Conservation (phyloP, 1,139 yeast genomes). For the Yamadazyma dendronema region DNA sequence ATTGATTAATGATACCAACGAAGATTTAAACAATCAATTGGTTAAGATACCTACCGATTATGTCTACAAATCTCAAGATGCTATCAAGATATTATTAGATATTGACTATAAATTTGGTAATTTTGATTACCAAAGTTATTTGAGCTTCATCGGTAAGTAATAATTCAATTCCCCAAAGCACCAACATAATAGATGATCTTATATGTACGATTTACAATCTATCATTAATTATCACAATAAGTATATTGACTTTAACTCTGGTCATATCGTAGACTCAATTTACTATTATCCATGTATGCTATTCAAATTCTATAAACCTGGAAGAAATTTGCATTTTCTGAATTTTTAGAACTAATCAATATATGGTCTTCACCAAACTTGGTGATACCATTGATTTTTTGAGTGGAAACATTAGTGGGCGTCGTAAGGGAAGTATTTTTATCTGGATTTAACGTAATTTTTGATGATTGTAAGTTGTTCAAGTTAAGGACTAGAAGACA, state of each 20-base stretch:
- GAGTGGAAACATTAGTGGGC: constrained; percentile 2
- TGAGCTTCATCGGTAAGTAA: constrained; percentile 39
- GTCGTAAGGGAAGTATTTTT: background rate
- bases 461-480: constrained; percentile 9
- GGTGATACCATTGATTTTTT: constrained; percentile 17
- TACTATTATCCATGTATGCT: too few relatives aligned
- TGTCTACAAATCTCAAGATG: constrained; percentile 60
- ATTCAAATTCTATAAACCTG: constrained; percentile 12
- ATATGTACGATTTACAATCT: background rate
- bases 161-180: background rate
- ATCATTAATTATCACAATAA: too few relatives aligned
- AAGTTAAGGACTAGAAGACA: constrained; percentile 13
- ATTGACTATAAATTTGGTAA: constrained; percentile 61
- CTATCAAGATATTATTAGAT: constrained; percentile 60
- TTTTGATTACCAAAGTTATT: constrained; percentile 52
- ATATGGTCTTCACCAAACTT: constrained; percentile 13
- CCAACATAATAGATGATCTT: too few relatives aligned
- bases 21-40: constrained; percentile 33
- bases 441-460: constrained; percentile 5
- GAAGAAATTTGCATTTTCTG: constrained; percentile 13
- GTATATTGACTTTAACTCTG: background rate
- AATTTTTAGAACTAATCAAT: constrained; percentile 12
- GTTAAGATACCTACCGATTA: constrained; percentile 48
- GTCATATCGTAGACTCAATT: background rate
- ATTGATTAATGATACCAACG: constrained; percentile 17